A percentile compares a stretch with the other conserved stretches of the same genome.
Evolutionary conservation across 179 eudicot genomes (phyloP).

Genomic region (Beta corolliflora): DNA sequence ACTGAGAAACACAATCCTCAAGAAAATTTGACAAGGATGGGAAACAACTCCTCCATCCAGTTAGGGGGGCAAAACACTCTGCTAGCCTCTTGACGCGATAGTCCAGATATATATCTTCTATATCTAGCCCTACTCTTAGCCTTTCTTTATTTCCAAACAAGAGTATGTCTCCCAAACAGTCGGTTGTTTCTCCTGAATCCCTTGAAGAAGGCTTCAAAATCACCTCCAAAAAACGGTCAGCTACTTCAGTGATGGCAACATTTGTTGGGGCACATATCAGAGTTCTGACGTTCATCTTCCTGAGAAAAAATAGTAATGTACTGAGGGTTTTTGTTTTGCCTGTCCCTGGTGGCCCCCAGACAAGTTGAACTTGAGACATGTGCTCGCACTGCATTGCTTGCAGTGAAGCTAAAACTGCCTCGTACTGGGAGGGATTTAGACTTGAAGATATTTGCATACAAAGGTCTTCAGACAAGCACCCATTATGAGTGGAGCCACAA

Average conservation of each 20-base stretch:
- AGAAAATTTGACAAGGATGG: conserved; percentile 34
- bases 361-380: conserved; percentile 50
- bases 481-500: conserved; percentile 4
- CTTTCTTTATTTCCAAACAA: conserved; percentile 36
- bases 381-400: conserved; percentile 38
- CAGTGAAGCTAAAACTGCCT: conserved; percentile 48
- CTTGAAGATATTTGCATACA: conserved; percentile 23
- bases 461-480: conserved; percentile 15
- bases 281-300: conserved; percentile 31
- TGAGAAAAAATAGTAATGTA: conserved; percentile 24
- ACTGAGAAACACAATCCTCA: conserved; percentile 39
- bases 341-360: conserved; percentile 88
- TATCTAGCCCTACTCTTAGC: conserved; percentile 19
- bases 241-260: conserved; percentile 37
- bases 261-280: conserved; percentile 42
- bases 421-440: conserved; percentile 49
- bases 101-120: conserved; percentile 43
- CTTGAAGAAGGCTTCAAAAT: conserved; percentile 13
- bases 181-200: conserved; percentile 5
- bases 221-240: conserved; percentile 24
- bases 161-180: conserved; percentile 38
- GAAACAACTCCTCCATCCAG: conserved; percentile 56
- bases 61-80: conserved; percentile 44
- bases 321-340: conserved; percentile 45
- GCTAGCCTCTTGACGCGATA: conserved; percentile 41